Conservation (phyloP, 345 rosid species). For the Eutrema yunnanense region DNA sequence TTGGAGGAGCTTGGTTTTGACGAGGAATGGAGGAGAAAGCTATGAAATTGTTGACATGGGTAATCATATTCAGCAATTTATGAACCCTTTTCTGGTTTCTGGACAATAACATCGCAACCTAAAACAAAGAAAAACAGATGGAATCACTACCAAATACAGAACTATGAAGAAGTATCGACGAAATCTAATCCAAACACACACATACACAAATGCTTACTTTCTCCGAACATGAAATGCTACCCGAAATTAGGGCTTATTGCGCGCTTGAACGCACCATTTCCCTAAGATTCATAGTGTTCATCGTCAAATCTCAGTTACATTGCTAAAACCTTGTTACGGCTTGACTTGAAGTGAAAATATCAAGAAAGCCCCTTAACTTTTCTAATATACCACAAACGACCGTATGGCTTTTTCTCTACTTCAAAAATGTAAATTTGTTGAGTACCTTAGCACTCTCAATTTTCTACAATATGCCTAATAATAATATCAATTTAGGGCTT, state of each 20-base stretch:
- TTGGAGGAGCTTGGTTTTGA: constrained; percentile 22
- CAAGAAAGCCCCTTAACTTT: not conserved
- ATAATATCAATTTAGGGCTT: too few relatives aligned
- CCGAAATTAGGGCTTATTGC: not conserved
- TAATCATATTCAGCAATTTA: constrained; percentile 33
- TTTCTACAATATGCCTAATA: not conserved
- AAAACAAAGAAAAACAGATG: not conserved
- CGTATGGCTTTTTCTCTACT: not conserved
- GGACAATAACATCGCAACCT: constrained; percentile 36
- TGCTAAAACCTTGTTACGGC: constrained; percentile 1
- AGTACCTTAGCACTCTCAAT: not conserved
- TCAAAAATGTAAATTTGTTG: not conserved
- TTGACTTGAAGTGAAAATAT: not conserved
- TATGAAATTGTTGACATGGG: constrained; percentile 23
- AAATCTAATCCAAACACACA: not conserved
- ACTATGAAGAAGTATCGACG: not conserved
- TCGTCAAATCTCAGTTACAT: not conserved
- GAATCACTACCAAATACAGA: not conserved
- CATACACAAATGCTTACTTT: not conserved
- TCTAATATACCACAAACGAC: not conserved
- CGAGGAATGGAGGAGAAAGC: constrained; percentile 23
- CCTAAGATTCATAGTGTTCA: not conserved
- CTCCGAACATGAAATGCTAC: not conserved
- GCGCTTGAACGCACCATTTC: not conserved
- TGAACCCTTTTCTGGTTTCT: constrained; percentile 23